These are phyloP conservation scores for Yarrowia hollandica DNA, from an alignment of 805 yeast species.

Conservation along the genomic window DNA sequence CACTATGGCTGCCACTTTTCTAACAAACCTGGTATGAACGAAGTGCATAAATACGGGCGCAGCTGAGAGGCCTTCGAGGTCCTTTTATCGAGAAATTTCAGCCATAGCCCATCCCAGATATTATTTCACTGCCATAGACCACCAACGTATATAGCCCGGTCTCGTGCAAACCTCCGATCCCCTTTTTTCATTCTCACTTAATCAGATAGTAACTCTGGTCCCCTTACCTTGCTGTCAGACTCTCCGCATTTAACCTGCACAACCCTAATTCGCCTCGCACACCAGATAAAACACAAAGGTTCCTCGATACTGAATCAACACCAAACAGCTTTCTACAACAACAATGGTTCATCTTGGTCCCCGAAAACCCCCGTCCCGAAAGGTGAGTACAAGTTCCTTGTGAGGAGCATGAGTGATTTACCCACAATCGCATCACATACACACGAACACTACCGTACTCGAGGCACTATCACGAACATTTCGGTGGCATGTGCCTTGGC, in stretches of 20 bases:
- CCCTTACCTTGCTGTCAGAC: conserved; percentile 23
- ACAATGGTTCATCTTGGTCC: conserved; percentile 83
- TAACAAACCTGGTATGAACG: no score
- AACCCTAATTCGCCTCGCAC: conserved; percentile 12
- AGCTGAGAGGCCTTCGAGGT: no score
- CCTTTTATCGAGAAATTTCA: no score
- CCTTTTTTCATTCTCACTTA: not conserved
- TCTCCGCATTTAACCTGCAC: conserved; percentile 24
- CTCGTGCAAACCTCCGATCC: conserved; percentile 11
- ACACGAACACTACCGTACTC: no score
- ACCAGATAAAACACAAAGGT: conserved; percentile 22
- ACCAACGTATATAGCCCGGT: not conserved
- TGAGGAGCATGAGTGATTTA: not conserved
- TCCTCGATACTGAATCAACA: not conserved
- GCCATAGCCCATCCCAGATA: no score
- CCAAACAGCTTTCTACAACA: not conserved
- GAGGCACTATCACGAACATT: no score
- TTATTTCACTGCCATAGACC: no score
- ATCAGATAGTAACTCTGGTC: conserved; percentile 2
- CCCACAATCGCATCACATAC: not conserved
- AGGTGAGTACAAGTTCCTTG: conserved; percentile 44
- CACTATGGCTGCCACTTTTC: no score
- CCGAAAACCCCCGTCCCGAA: conserved; percentile 76
- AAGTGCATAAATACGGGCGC: no score
- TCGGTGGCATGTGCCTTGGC: no score